Conservation (phyloP, 257 asterid species). For the Nicotiana obtusifolia region DNA sequence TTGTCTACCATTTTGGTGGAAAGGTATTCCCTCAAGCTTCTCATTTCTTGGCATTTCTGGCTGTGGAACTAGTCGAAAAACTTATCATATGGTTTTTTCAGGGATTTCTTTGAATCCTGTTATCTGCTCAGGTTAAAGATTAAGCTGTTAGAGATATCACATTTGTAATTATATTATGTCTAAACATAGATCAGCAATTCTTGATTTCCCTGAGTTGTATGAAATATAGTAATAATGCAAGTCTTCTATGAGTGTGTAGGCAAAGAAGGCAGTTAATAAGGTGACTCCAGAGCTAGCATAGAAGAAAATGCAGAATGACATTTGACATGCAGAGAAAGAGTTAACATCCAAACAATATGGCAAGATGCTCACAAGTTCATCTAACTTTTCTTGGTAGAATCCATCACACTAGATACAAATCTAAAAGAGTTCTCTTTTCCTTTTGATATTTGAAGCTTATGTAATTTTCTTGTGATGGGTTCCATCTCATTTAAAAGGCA, state of each 20-base stretch:
- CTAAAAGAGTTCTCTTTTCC: too few species aligned
- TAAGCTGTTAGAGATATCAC: too few species aligned
- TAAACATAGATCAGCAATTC: too few species aligned
- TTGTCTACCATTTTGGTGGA: slow-evolving; percentile 15
- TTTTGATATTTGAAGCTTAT: too few species aligned
- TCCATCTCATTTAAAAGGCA: too few species aligned
- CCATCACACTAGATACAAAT: too few species aligned
- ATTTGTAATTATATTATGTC: too few species aligned
- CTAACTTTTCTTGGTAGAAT: neutral
- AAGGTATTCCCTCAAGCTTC: slow-evolving; percentile 5
- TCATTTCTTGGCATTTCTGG: neutral
- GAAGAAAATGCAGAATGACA: neutral
- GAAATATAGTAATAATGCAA: neutral
- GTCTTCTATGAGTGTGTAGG: neutral
- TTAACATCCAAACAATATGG: too few species aligned
- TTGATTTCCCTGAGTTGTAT: too few species aligned
- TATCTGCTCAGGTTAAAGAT: too few species aligned
- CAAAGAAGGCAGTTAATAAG: slow-evolving; percentile 13
- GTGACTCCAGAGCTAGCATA: slow-evolving; percentile 3
- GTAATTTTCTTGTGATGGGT: too few species aligned
- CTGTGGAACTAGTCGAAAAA: neutral
- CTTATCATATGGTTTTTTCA: neutral
- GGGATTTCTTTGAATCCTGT: slow-evolving; percentile 9
- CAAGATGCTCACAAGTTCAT: too few species aligned
- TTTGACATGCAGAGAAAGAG: neutral